Percentiles rank a stretch among this genome's conserved stretches.
These are phyloP conservation scores for Wickerhamomyces canadensis DNA, from an alignment of 805 yeast genomes.

Conservation along the genomic window DNA sequence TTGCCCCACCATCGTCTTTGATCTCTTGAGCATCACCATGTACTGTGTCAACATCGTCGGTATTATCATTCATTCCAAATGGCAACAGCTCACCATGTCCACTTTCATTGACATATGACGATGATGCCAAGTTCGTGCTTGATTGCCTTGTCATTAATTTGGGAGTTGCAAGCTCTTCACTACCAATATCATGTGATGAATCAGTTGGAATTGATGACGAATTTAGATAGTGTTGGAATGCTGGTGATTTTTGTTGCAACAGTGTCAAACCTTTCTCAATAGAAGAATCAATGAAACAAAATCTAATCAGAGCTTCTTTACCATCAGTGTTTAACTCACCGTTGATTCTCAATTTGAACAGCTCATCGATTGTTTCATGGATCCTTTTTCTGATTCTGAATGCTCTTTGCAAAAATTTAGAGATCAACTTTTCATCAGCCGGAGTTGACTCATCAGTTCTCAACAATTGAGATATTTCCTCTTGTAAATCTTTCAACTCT, in stretches of 20 bases:
- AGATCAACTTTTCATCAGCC: constrained; percentile 23
- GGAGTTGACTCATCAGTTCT: constrained; percentile 31
- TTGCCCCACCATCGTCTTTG: constrained; percentile 17
- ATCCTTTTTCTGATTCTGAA: constrained; percentile 32
- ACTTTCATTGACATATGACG: constrained; percentile 22
- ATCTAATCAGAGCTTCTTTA: constrained; percentile 68
- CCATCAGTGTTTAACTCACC: constrained; percentile 62
- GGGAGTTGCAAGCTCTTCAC: too few relatives aligned
- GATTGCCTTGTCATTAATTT: constrained; percentile 12
- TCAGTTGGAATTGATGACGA: too few relatives aligned
- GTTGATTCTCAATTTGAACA: constrained; percentile 51
- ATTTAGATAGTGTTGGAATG: constrained; percentile 2
- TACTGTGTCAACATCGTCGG: constrained; percentile 21
- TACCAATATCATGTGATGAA: too few relatives aligned
- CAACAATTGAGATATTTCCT: constrained; percentile 34
- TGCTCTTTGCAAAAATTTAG: constrained; percentile 34
- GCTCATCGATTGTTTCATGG: constrained; percentile 45
- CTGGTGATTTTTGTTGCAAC: constrained; percentile 24
- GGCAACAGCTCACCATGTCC: constrained; percentile 33
- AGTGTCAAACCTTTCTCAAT: constrained; percentile 47
- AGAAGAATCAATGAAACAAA: constrained; percentile 67
- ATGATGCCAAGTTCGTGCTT: constrained; percentile 17
- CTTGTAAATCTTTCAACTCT: constrained; percentile 58
- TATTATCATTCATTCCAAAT: constrained; percentile 28
- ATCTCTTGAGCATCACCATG: constrained; percentile 26